These are phyloP conservation scores for Musa acuminata DNA, from an alignment of 176 grass and related monocot genomes.

Conservation along the genomic window DNA sequence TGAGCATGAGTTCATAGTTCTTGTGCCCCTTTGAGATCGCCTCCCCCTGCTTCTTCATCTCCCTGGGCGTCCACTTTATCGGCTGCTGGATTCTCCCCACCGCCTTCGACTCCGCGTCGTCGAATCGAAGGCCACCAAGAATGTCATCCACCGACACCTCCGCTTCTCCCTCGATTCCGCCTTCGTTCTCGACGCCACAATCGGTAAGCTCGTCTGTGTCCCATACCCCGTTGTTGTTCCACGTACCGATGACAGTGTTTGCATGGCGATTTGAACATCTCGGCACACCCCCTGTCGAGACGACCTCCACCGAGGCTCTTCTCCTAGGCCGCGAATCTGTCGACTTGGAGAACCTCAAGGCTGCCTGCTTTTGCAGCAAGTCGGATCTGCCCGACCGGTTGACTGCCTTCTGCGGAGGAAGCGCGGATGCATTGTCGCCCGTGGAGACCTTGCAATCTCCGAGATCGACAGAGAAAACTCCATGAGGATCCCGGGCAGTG, in stretches of 20 bases:
- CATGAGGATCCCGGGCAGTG: slow-evolving; percentile 40
- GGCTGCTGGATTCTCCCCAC: slow-evolving; percentile 17
- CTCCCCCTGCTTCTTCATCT: slow-evolving; percentile 76
- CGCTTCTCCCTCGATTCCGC: slow-evolving; percentile 9
- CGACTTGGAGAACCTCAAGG: slow-evolving; percentile 41
- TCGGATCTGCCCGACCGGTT: slow-evolving; percentile 47
- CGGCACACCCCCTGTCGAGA: not conserved
- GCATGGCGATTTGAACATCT: not conserved
- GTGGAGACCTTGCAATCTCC: slow-evolving; percentile 35
- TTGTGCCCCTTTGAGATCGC: slow-evolving; percentile 80
- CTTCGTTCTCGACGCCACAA: not conserved
- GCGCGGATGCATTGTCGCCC: slow-evolving; percentile 50
- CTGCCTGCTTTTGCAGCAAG: slow-evolving; percentile 42
- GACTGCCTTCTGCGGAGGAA: slow-evolving; percentile 66
- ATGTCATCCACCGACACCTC: not conserved
- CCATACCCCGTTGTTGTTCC: not conserved
- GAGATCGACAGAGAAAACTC: slow-evolving; percentile 36
- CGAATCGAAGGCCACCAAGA: not conserved
- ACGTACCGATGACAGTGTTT: not conserved
- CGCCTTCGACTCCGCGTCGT: slow-evolving; percentile 9
- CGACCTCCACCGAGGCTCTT: not conserved
- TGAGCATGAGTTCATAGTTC: slow-evolving; percentile 95
- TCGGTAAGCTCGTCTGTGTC: not conserved
- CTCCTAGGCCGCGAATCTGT: slow-evolving; percentile 31
- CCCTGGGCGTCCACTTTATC: slow-evolving; percentile 26